Percentiles rank a stretch among this genome's conserved stretches.
Evolutionary conservation across 1,284 basidiomycete genomes (phyloP).

Genomic region (Leccinum griseonigrum): DNA sequence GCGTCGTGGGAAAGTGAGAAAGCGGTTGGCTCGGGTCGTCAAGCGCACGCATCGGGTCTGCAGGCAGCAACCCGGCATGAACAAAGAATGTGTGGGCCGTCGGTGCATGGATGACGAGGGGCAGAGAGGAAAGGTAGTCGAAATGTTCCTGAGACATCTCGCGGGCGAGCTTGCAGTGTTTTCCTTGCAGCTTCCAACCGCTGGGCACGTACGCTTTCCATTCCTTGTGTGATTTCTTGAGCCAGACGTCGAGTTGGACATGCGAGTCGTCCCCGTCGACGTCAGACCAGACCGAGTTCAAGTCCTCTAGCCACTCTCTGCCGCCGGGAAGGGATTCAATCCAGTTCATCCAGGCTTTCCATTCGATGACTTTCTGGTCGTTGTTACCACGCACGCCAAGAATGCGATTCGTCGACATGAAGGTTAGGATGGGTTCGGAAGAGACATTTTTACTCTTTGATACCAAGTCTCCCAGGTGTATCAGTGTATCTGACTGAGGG

Average conservation of each 20-base stretch:
- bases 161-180: slow-evolving; percentile 74
- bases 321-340: slow-evolving; percentile 46
- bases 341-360: slow-evolving; percentile 82
- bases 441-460: slow-evolving; percentile 54
- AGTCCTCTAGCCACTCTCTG: slow-evolving; percentile 46
- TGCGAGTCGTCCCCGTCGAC: slow-evolving; percentile 37
- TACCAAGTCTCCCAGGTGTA: slow-evolving; percentile 81
- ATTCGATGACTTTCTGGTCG: slow-evolving; percentile 85
- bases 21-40: slow-evolving; percentile 63
- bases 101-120: slow-evolving; percentile 75
- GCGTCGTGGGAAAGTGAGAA: slow-evolving; percentile 51
- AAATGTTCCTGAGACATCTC: slow-evolving; percentile 59
- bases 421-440: slow-evolving; percentile 64
- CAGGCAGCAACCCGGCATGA: slow-evolving; percentile 80
- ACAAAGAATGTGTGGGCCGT: slow-evolving; percentile 75
- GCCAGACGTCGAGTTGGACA: slow-evolving; percentile 27
- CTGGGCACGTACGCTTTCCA: slow-evolving; percentile 59
- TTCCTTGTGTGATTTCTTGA: slow-evolving; percentile 28
- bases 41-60: slow-evolving; percentile 53
- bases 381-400: slow-evolving; percentile 88
- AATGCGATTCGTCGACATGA: slow-evolving; percentile 59
- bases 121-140: slow-evolving; percentile 66
- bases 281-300: slow-evolving; percentile 42
- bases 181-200: slow-evolving; percentile 70
- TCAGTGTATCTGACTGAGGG: slow-evolving; percentile 58